phyloP scores from a whole-genome alignment of 768 basidiomycete genomes.

The Peribolospora kevripleyi region DNA sequence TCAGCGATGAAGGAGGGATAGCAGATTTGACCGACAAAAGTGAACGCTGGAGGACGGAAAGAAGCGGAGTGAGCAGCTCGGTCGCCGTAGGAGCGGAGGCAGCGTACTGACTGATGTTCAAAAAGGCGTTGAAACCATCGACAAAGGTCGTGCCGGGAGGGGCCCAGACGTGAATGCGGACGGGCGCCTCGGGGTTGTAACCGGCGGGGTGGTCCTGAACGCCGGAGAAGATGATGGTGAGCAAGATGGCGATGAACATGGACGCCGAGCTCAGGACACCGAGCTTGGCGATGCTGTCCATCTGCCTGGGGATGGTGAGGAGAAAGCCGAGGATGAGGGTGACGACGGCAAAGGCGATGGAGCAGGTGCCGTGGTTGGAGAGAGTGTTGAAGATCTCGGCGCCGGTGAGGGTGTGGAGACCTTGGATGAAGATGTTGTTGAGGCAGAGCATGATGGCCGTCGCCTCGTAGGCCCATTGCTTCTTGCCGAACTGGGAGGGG shows the following conservation, averaged over 20 bases:
- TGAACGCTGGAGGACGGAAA: constrained; percentile 1
- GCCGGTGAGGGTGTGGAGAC: constrained; percentile 25
- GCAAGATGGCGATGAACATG: constrained; percentile 27
- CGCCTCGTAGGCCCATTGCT: constrained; percentile 27
- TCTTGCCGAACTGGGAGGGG: constrained; percentile 22
- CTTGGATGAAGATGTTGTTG: constrained; percentile 35
- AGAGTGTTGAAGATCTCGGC: constrained; percentile 26
- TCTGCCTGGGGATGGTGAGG: constrained; percentile 25
- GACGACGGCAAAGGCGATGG: constrained; percentile 23
- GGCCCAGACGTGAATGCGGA: constrained; percentile 10
- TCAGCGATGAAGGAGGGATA: constrained; percentile 12
- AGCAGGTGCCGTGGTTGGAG: constrained; percentile 24
- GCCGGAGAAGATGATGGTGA: constrained; percentile 25
- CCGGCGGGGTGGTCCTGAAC: constrained; percentile 24
- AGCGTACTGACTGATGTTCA: constrained; percentile 6
- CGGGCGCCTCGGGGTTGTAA: constrained; percentile 12
- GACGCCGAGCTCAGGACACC: constrained; percentile 25
- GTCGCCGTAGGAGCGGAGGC: no score
- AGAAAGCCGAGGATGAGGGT: constrained; percentile 7
- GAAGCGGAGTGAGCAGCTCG: background rate
- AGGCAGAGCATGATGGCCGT: constrained; percentile 31
- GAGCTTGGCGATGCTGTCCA: constrained; percentile 21
- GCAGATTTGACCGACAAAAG: constrained; percentile 9
- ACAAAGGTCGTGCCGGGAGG: constrained; percentile 14
- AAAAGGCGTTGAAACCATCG: constrained; percentile 11